Conservation (phyloP, 1,284 basidiomycete species). For the Austroboletus rostrupii region DNA sequence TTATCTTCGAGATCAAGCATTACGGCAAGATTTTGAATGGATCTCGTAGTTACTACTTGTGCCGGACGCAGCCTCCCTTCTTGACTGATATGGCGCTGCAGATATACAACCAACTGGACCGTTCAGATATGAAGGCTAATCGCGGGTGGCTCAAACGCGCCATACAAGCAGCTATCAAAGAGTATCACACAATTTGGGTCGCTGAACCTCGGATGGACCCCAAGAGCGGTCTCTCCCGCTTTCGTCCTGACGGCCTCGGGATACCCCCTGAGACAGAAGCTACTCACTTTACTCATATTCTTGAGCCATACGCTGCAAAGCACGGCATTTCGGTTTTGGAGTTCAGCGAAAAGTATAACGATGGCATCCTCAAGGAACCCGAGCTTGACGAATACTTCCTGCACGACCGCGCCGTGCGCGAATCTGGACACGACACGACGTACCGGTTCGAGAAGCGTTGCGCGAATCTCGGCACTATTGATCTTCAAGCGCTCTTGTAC, state of each 20-base stretch:
- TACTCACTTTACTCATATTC: conserved; percentile 94
- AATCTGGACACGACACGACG: conserved; percentile 95
- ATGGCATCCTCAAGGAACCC: conserved; percentile 81
- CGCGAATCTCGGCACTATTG: conserved; percentile 94
- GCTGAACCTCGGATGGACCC: conserved; percentile 89
- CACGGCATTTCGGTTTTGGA: conserved; percentile 95
- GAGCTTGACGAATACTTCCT: conserved; percentile 95
- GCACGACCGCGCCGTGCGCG: conserved; percentile 92
- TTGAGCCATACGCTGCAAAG: conserved; percentile 92
- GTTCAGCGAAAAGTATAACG: conserved; percentile 95
- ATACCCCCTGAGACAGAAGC: conserved; percentile 99
- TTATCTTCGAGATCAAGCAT: conserved; percentile 98
- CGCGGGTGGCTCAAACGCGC: conserved; percentile 91
- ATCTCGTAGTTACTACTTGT: conserved; percentile 86
- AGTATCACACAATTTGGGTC: conserved; percentile 98
- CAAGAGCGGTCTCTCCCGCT: conserved; percentile 90
- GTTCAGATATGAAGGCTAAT: conserved; percentile 78
- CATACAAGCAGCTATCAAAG: conserved; percentile 96
- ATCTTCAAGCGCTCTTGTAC: conserved; percentile 85
- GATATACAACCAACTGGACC: conserved; percentile 94
- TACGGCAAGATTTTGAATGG: conserved; percentile 88
- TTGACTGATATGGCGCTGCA: conserved; percentile 97
- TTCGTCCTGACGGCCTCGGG: conserved; percentile 90
- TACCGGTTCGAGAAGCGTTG: conserved; percentile 97
- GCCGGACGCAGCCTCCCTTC: conserved; percentile 96